Evolutionary conservation across 2,329 filamentous ascomycete genomes (phyloP).

Genomic region (Trichophyton benhamiae): DNA sequence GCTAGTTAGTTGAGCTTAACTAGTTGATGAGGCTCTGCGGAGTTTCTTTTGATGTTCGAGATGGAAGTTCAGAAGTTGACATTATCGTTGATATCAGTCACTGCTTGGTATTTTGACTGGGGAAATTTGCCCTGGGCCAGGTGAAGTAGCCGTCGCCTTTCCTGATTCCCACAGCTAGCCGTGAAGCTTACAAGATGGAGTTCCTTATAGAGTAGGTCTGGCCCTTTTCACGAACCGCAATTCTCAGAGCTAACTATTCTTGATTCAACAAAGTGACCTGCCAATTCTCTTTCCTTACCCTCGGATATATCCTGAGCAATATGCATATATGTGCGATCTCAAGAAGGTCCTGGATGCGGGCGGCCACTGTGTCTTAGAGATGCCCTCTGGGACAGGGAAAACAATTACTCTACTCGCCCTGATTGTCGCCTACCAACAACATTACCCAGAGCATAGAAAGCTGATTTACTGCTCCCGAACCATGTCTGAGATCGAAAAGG

Average conservation of each 20-base stretch:
- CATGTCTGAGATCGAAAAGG: constrained; percentile 99
- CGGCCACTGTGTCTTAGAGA: constrained; percentile 92
- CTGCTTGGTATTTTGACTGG: not conserved
- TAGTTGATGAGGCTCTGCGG: not conserved
- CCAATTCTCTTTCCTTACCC: constrained; percentile 64
- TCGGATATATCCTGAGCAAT: constrained; percentile 61
- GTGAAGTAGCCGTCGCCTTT: too few species aligned
- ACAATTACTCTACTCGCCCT: constrained; percentile 89
- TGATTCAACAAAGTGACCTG: constrained; percentile 41
- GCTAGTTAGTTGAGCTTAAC: too few species aligned
- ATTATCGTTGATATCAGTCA: not conserved
- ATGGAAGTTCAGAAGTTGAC: not conserved
- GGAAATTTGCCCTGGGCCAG: not conserved
- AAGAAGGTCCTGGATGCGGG: constrained; percentile 83
- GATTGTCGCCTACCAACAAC: constrained; percentile 92
- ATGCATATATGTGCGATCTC: constrained; percentile 74
- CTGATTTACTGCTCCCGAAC: constrained; percentile 98
- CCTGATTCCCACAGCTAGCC: not conserved
- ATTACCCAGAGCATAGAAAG: constrained; percentile 85
- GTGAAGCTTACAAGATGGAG: constrained; percentile 47
- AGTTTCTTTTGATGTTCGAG: not conserved
- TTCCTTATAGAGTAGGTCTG: constrained; percentile 58
- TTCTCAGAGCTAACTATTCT: constrained; percentile 12
- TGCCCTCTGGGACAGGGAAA: constrained; percentile 98
- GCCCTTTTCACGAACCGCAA: not conserved